These are phyloP conservation scores for Colletotrichum caudatum DNA, from an alignment of 2,329 filamentous ascomycete genomes.

Conservation along the genomic window DNA sequence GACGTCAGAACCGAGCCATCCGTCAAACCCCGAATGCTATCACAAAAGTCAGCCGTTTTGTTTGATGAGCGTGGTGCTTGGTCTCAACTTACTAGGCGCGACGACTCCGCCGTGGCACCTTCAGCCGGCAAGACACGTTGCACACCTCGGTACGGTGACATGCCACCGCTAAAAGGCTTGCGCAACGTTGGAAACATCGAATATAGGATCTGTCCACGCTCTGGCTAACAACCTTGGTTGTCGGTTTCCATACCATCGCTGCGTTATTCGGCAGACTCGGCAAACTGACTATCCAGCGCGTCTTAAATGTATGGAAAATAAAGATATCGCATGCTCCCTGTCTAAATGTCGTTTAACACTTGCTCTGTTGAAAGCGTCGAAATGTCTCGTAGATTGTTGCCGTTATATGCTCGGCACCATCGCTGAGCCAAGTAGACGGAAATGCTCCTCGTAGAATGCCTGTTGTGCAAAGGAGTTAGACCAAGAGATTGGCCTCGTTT, in stretches of 20 bases:
- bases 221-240: background rate
- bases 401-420: background rate
- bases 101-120: background rate
- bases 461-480: background rate
- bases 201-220: background rate
- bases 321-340: background rate
- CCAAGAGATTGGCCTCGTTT: no score
- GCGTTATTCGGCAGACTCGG: background rate
- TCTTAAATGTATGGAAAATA: background rate
- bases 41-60: background rate
- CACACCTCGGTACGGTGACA: background rate
- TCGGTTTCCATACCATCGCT: background rate
- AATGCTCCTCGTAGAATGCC: no score
- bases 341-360: background rate
- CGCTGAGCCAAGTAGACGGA: background rate
- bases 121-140: background rate
- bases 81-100: background rate
- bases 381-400: background rate
- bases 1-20: background rate
- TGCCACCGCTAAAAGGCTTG: background rate
- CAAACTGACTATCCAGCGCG: background rate
- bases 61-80: background rate
- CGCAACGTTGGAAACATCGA: background rate
- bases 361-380: background rate
- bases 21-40: background rate